A percentile compares a stretch with the other conserved stretches of the same genome.
Conservation (phyloP, 108 stramenopile species). For the Cyclostephanos invisitatus region DNA sequence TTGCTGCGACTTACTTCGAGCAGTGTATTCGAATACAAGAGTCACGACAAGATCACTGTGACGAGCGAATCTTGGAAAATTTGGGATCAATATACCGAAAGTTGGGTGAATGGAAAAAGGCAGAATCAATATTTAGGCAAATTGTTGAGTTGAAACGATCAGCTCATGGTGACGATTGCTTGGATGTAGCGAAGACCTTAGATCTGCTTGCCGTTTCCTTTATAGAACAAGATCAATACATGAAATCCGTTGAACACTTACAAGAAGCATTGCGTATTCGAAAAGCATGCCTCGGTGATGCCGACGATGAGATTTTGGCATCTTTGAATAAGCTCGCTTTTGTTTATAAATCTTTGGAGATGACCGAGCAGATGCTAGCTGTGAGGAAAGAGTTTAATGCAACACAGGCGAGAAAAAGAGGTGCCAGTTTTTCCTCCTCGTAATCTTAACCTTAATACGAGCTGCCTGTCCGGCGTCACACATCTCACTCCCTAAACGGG, state of each 20-base stretch:
- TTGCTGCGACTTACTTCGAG: constrained; percentile 49
- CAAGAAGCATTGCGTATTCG: constrained; percentile 50
- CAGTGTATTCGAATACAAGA: constrained; percentile 47
- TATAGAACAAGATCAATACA: constrained; percentile 49
- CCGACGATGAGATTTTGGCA: constrained; percentile 46
- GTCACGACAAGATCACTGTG: constrained; percentile 25
- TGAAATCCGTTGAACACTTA: constrained; percentile 44
- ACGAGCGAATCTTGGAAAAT: constrained; percentile 49
- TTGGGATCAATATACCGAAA: constrained; percentile 52
- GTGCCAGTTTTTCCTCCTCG: too few relatives aligned
- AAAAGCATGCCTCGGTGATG: constrained; percentile 37
- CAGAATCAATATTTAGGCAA: constrained; percentile 44
- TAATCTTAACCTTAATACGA: too few relatives aligned
- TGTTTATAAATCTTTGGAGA: constrained; percentile 45
- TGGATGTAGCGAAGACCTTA: constrained; percentile 44
- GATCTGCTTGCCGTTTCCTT: constrained; percentile 52
- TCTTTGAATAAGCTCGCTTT: constrained; percentile 55
- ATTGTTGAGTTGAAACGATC: constrained; percentile 33
- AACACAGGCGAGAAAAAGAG: constrained; percentile 31
- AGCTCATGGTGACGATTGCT: constrained; percentile 38
- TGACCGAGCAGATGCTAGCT: constrained; percentile 46
- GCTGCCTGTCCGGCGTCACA: too few relatives aligned
- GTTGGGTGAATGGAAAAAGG: constrained; percentile 52
- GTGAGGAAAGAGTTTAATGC: constrained; percentile 41
- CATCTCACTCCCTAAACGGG: too few relatives aligned